A percentile compares a stretch with the other conserved stretches of the same genome.
Evolutionary conservation across 495 filamentous ascomycete species (phyloP).

Genomic region (Daldinia concentrica): DNA sequence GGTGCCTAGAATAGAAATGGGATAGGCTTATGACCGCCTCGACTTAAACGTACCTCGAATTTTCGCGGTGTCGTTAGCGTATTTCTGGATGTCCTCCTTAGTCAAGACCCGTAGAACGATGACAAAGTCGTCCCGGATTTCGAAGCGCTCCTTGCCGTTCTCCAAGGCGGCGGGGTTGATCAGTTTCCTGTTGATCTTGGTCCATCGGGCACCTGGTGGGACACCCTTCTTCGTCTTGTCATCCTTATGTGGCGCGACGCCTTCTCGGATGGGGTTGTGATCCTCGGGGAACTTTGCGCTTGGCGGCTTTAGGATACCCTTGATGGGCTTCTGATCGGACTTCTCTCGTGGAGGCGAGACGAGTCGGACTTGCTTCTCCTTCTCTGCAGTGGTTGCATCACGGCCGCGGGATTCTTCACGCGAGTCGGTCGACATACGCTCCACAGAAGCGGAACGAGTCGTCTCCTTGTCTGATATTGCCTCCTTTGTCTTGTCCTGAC

Average conservation of each 20-base stretch:
- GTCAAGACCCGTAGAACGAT: conserved; percentile 83
- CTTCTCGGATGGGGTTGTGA: conserved; percentile 78
- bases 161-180: conserved; percentile 85
- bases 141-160: conserved; percentile 79
- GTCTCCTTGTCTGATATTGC: conserved; percentile 35
- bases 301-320: conserved; percentile 77
- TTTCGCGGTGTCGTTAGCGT: conserved; percentile 76
- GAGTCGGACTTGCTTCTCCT: conserved; percentile 60
- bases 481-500: conserved; percentile 46
- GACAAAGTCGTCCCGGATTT: conserved; percentile 82
- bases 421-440: conserved; percentile 36
- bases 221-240: conserved; percentile 74
- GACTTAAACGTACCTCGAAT: conserved; percentile 70
- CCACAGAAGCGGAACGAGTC: conserved; percentile 31
- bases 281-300: conserved; percentile 82
- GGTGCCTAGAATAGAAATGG: neutral
- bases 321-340: conserved; percentile 59
- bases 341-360: conserved; percentile 65
- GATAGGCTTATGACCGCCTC: conserved; percentile 12
- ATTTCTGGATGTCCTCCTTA: conserved; percentile 83
- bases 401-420: conserved; percentile 54
- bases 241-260: conserved; percentile 88
- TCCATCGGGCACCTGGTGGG: conserved; percentile 83
- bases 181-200: conserved; percentile 82
- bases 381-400: conserved; percentile 42